Base-by-base conservation (phyloP, 2,329 filamentous ascomycete genomes). In the Clonostachys sp. region DNA sequence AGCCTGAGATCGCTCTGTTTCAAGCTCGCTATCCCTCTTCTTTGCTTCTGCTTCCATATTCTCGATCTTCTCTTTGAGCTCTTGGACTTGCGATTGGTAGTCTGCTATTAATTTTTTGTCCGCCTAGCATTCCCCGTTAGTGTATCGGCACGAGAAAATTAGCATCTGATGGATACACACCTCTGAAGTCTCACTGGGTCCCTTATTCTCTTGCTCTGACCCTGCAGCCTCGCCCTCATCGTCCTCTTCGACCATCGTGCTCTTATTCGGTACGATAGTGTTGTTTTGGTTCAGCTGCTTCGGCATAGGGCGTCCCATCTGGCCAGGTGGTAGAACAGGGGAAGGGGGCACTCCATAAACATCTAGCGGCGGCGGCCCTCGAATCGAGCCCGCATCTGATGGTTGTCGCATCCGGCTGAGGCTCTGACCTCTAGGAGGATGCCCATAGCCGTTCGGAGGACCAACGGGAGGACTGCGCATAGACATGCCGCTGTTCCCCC, bases 181-280 rank as follows among this genome's bases (percentile, higher is more conserved):
- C 60, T 75, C 72, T 48, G 65, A 69, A 17, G 60, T 62, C 17
- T 54, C 58, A 6, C 55, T 61, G 46, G 58, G 66, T 36, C 59
- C 57, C 42, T 68, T 61, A 48, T 57, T 59, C 17, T 57, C 59
- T 18, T 55, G 24, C 24, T 30, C 24, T 30, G 24, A 30, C 8
- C 24, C 24, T 10, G 24, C 81, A 47, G 76, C 80, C 47, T 85
- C 77, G 44, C 75, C 75, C 53, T 89, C 89, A 56, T 95, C 91
- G 54, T 95, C 91, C 62, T 97, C 94, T 65, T 99, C 94, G 2
- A 97, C 83, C 85, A 97, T 91, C 1, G 89, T 96, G 59, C 92
- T 95, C 70, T 97, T 99, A 63, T 96, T 97, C 1, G 94, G 94
- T 34, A 97, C 87, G 58, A 97, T 95, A 0, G 91, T 97, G 62